Base-by-base conservation (phyloP, 768 basidiomycete species). In the Pleurotus salmoneostramineus region DNA sequence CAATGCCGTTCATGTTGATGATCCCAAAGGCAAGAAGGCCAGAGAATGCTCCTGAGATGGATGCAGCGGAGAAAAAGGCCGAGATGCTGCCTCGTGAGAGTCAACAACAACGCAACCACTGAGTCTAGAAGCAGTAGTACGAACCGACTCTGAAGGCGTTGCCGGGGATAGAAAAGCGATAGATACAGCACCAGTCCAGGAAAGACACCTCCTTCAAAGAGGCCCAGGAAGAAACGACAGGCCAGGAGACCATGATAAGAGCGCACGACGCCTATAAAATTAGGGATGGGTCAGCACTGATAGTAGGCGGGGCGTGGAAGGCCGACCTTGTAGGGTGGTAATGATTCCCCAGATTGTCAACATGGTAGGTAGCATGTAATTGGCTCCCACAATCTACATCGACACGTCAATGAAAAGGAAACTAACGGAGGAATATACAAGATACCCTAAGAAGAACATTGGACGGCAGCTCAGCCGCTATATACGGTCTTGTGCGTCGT, bases 1-100 rank as follows among this genome's bases (percentile, higher is more conserved):
- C 35, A 34, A 15, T 14, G 6, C 84, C 84, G 50, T 87, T 64
- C 79, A 90, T 83, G 35, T 83, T 73, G 56, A 83, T 77, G 63
- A 91, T 87, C 0, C 80, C 85, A 45, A 79, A 76, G 0, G 88
- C 87, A 27, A 91, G 77, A 5, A 90, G 74, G 35, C 89, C 88
- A 0, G 84, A 86, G 63, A 89, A 87, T 0, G 85, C 84, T 3
- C 84, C 85, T 0, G 87, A 82, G 17, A 85, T 71, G 1, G 83
- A 83, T 2, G 83, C 75, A 0, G 78, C 71, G 5, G 78, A 77
- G 68, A 81, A 81, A 70, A 82, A 81, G 32, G 72, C 70, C 10
- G 78, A 73, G 51, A 82, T 69, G 61, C 76, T 78, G 80, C n/a
- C 6, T 6, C 12, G 2, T 45, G 44, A n/a, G 8, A 17, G 44